Percentiles rank a stretch among this genome's conserved stretches.
Conservation (phyloP, 2,329 filamentous ascomycete genomes). For the Aureobasidium sp. region DNA sequence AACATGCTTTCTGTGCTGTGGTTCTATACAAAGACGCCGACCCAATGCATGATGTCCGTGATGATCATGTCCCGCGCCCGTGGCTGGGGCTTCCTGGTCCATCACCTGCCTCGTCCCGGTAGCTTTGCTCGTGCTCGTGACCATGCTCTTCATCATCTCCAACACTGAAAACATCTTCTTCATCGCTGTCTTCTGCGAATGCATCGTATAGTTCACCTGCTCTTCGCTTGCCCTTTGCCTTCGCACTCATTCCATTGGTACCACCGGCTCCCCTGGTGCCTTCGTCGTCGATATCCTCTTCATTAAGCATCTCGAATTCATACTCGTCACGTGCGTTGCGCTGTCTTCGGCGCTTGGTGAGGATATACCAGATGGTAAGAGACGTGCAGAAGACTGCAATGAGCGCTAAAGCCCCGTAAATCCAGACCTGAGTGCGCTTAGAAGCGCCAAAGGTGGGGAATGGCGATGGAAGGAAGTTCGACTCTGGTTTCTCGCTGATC, state of each 20-base stretch:
- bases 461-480: slow-evolving; percentile 68
- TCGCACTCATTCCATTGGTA: slow-evolving; percentile 30
- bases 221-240: slow-evolving; percentile 45
- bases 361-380: slow-evolving; percentile 72
- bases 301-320: slow-evolving; percentile 88
- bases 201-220: slow-evolving; percentile 95
- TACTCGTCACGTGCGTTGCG: slow-evolving; percentile 73
- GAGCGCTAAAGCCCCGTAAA: slow-evolving; percentile 77
- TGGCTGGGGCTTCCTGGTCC: slow-evolving; percentile 1
- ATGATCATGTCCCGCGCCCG: slow-evolving; percentile 10
- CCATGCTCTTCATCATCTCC: slow-evolving; percentile 37
- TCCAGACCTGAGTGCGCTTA: slow-evolving; percentile 85
- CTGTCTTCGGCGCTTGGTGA: slow-evolving; percentile 60
- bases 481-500: slow-evolving; percentile 30
- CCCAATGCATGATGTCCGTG: slow-evolving; percentile 12
- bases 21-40: slow-evolving; percentile 14
- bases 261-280: slow-evolving; percentile 35
- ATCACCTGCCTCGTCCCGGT: slow-evolving; percentile 17
- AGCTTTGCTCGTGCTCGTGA: slow-evolving; percentile 24
- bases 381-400: slow-evolving; percentile 78
- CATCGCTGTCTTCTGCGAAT: slow-evolving; percentile 87
- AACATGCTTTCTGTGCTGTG: not conserved
- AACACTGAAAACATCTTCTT: slow-evolving; percentile 31
- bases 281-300: slow-evolving; percentile 56
- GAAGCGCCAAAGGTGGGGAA: slow-evolving; percentile 87